A percentile compares a stretch with the other conserved stretches of the same genome.
These are phyloP conservation scores for Cicer bijugum DNA, from an alignment of 306 rosid genomes.

Conservation along the genomic window DNA sequence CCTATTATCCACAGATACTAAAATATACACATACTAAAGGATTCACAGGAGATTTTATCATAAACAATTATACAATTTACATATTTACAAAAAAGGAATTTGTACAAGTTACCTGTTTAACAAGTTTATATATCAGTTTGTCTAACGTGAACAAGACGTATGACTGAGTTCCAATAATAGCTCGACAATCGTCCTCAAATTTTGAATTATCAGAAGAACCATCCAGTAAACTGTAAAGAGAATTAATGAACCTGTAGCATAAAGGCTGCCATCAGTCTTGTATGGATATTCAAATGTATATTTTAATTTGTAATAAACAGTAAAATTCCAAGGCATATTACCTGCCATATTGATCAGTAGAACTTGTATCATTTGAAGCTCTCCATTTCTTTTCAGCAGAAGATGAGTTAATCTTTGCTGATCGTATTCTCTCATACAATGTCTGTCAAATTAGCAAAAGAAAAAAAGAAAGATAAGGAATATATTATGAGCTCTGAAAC, in stretches of 20 bases:
- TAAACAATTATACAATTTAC: constrained; percentile 1
- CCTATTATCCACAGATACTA: neutral
- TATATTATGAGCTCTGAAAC: constrained; percentile 22
- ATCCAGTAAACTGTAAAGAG: constrained; percentile 92
- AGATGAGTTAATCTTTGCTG: constrained; percentile 91
- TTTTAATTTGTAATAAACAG: constrained; percentile 30
- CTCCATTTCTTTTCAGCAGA: constrained; percentile 92
- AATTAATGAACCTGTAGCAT: constrained; percentile 79
- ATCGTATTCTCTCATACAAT: constrained; percentile 86
- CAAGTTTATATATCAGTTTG: constrained; percentile 92
- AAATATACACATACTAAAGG: neutral
- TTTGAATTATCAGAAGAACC: constrained; percentile 95
- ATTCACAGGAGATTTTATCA: neutral
- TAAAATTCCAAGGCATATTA: constrained; percentile 38
- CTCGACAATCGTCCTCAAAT: constrained; percentile 98
- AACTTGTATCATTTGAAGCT: constrained; percentile 69
- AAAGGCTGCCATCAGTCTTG: constrained; percentile 36
- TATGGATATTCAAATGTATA: constrained; percentile 28
- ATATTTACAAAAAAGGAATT: constrained; percentile 1
- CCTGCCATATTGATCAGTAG: constrained; percentile 88
- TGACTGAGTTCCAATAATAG: constrained; percentile 94
- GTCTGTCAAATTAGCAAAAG: constrained; percentile 58
- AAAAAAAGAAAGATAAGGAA: constrained; percentile 26
- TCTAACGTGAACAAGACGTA: constrained; percentile 92
- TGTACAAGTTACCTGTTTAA: constrained; percentile 75